A percentile compares a stretch with the other conserved stretches of the same genome.
These are phyloP conservation scores for Diaporthe ilicicola DNA, from an alignment of 2,329 filamentous ascomycete genomes.

Conservation along the genomic window DNA sequence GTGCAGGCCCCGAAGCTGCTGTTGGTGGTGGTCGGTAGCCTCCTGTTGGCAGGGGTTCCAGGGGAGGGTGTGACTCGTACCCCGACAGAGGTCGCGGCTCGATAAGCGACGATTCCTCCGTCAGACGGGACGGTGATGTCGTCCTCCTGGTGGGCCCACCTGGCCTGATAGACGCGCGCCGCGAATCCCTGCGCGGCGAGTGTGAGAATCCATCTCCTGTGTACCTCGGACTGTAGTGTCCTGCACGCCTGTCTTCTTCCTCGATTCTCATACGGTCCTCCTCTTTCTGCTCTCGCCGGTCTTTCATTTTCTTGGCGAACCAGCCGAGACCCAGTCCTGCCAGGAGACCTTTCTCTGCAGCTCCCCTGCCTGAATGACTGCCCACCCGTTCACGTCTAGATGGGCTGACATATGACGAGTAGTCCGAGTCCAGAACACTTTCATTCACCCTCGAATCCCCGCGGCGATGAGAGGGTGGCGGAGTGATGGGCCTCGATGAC, in stretches of 20 bases:
- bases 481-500: constrained; percentile 53
- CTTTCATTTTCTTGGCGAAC: constrained; percentile 71
- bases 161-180: constrained; percentile 35
- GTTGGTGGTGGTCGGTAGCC: constrained; percentile 43
- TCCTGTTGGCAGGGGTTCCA: constrained; percentile 41
- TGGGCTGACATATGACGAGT: constrained; percentile 69
- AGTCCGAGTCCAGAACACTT: constrained; percentile 63
- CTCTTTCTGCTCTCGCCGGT: constrained; percentile 64
- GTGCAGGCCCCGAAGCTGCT: constrained; percentile 31
- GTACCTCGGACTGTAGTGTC: constrained; percentile 69
- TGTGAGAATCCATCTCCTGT: constrained; percentile 73
- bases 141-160: constrained; percentile 27
- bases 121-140: constrained; percentile 36
- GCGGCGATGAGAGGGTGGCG: constrained; percentile 56
- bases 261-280: constrained; percentile 56
- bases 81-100: constrained; percentile 34
- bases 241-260: constrained; percentile 62
- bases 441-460: constrained; percentile 49
- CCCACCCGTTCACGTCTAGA: constrained; percentile 61
- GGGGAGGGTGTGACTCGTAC: constrained; percentile 30
- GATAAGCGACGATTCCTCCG: constrained; percentile 39
- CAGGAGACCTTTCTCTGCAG: constrained; percentile 64
- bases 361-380: constrained; percentile 50
- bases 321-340: constrained; percentile 74
- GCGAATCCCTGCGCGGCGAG: constrained; percentile 52